Conservation (phyloP, 164 flowering plant species). For the Malania oleifera region DNA sequence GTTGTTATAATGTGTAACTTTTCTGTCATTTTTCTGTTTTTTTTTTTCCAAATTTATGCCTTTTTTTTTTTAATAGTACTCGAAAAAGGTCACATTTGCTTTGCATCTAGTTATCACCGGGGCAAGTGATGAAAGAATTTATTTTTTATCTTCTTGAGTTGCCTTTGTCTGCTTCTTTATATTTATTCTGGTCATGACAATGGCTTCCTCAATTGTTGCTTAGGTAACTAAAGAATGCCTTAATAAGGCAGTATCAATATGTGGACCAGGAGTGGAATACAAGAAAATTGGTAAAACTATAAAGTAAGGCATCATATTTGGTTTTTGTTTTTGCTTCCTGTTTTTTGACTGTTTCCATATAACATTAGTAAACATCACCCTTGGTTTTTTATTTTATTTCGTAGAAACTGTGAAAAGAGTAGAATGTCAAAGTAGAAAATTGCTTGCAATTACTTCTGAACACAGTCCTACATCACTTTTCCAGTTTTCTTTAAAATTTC, state of each 20-base stretch:
- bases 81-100: too few species aligned
- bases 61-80: too few species aligned
- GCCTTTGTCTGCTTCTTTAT: not conserved
- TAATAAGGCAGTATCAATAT: conserved; percentile 76
- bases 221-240: conserved; percentile 95
- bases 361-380: not conserved
- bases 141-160: not conserved
- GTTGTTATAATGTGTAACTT: too few species aligned
- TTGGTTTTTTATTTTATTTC: too few species aligned
- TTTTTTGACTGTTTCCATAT: conserved; percentile 4
- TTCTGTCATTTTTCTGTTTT: too few species aligned
- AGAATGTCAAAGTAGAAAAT: too few species aligned
- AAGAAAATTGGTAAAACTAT: conserved; percentile 85
- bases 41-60: too few species aligned
- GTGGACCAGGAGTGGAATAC: conserved; percentile 82
- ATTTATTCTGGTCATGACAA: not conserved
- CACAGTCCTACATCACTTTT: not conserved
- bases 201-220: conserved; percentile 7
- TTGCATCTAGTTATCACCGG: too few species aligned
- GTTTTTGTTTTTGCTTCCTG: not conserved
- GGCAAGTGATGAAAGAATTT: too few species aligned
- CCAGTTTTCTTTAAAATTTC: not conserved
- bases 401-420: too few species aligned
- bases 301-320: conserved; percentile 53
- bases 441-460: not conserved